Base-by-base conservation (phyloP, 2,329 filamentous ascomycete species). In the Fusarium sp. region DNA sequence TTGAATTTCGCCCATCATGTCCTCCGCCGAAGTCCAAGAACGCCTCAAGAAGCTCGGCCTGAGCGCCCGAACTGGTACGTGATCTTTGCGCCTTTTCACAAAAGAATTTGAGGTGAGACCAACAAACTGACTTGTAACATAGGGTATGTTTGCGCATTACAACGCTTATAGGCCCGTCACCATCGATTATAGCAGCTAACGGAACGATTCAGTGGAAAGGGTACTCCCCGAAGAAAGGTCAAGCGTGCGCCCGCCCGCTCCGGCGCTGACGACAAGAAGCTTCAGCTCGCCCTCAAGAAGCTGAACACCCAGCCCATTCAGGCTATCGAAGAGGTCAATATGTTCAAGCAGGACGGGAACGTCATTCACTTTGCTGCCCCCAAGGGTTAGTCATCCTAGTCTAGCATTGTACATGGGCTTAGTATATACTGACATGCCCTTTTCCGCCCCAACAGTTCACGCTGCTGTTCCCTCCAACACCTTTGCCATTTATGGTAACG, bases 301-400 rank as follows among this genome's bases (percentile, higher is more conserved):
- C 91, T 99, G 84, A 98, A 98, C 86, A 95, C 97, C 67, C 96
- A 99, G 90, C 96, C 96, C 80, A 98, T 99, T 86, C 95, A 97
- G 88, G 94, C 93, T 76, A 99, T 99, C 80, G 96, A 99, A 91
- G 96, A 99, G 89, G 96, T 99, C 84, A 99, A 99, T 92, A 99
- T 99, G 96, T 99, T 99, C 92, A 99, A 99, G 93, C 92, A 93
- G 83, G 96, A 99, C 83, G 96, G 96, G 85, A 99, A 99, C 85
- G 96, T 99, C 84, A 98, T 99, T 81, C 96, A 99, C 90, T 99
- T 99, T 84, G 92, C 94, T 79, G 93, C 93, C 81, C 96, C 96
- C 78, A 98, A 98, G 89, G 96, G 96, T 98, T 86, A 81, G 90
- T 87, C 56, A 70, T 67, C 62, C 33, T 48, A 53, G 59, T 49